phyloP scores from a whole-genome alignment of 176 grass and related monocot species.

The Oryza australiensis region DNA sequence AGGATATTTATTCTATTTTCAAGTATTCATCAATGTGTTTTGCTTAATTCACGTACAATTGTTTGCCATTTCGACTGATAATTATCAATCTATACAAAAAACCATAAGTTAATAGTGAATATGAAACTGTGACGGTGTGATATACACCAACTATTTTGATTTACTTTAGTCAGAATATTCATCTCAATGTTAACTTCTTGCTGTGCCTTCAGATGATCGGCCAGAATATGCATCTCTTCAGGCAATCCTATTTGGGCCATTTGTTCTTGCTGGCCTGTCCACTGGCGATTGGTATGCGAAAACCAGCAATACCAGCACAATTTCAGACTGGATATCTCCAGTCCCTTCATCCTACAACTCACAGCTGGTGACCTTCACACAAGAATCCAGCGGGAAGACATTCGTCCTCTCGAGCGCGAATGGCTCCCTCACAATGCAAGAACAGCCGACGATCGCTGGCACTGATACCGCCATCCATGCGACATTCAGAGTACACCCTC shows the following conservation, averaged over 20 bases:
- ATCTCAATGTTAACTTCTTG: conserved; percentile 12
- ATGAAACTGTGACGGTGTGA: neutral
- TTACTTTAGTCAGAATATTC: neutral
- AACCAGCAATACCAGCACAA: conserved; percentile 32
- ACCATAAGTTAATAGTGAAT: neutral
- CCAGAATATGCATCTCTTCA: conserved; percentile 70
- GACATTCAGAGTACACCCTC: conserved; percentile 66
- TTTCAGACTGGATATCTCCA: conserved; percentile 68
- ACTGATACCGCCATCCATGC: conserved; percentile 59
- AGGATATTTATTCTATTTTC: neutral
- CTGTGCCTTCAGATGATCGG: conserved; percentile 68
- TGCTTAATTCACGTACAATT: neutral
- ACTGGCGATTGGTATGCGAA: conserved; percentile 61
- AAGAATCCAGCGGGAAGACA: conserved; percentile 49
- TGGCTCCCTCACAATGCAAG: conserved; percentile 70
- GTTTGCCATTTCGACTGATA: neutral
- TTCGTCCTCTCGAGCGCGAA: conserved; percentile 69
- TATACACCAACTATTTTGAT: neutral
- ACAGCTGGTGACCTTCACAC: conserved; percentile 62
- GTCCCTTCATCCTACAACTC: conserved; percentile 64
- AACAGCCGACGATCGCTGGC: conserved; percentile 44
- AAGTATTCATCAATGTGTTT: neutral
- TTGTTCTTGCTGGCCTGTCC: conserved; percentile 77
- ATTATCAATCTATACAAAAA: conserved; percentile 11
- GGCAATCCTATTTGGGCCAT: conserved; percentile 81